Conservation (phyloP, 257 asterid genomes). For the Scutellaria galericulata region DNA sequence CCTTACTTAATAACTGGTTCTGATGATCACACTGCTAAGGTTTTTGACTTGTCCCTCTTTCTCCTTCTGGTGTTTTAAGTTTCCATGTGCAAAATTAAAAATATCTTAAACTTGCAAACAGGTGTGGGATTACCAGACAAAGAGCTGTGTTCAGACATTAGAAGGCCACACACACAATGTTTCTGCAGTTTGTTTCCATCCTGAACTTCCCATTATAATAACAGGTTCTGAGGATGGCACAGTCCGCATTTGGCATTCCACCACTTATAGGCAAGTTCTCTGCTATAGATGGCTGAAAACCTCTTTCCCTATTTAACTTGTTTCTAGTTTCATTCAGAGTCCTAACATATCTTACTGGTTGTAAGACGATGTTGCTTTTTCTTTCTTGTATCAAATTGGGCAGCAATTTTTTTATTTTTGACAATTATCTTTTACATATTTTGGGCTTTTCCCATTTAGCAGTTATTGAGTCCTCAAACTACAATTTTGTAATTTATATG, state of each 20-base stretch:
- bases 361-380: neutral
- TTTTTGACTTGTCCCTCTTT: conserved; percentile 40
- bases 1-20: conserved; percentile 95
- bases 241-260: conserved; percentile 97
- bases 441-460: neutral
- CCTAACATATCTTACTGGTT: conserved; percentile 19
- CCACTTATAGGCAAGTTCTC: conserved; percentile 78
- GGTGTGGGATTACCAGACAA: conserved; percentile 99
- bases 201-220: conserved; percentile 95
- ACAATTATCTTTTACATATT: conserved; percentile 7
- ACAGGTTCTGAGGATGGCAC: conserved; percentile 99
- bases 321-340: conserved; percentile 23
- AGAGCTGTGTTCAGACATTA: conserved; percentile 94
- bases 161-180: conserved; percentile 99
- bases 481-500: neutral
- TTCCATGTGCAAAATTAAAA: conserved; percentile 18
- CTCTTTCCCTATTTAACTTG: conserved; percentile 2
- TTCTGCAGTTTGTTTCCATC: conserved; percentile 98
- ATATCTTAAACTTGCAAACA: conserved; percentile 41
- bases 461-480: conserved; percentile 11
- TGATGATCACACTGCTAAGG: conserved; percentile 99
- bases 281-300: conserved; percentile 26
- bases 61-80: conserved; percentile 31
- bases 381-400: neutral
- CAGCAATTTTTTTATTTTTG: neutral